Evolutionary conservation across 495 filamentous ascomycete genomes (phyloP).

Genomic region (Oidiodendron maius): DNA sequence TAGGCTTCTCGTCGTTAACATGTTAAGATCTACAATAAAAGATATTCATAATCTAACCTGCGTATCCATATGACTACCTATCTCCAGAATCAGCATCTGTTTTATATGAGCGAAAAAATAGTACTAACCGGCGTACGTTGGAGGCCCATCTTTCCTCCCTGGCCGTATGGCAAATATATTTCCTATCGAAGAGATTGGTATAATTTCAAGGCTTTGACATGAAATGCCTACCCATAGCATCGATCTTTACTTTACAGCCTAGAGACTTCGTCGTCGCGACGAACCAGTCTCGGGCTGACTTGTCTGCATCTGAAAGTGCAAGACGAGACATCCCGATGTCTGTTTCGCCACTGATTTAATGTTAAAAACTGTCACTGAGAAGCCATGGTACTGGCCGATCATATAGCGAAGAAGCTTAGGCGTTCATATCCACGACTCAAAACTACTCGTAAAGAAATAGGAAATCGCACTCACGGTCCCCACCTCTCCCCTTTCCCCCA

Average conservation of each 20-base stretch:
- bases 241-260: constrained; percentile 55
- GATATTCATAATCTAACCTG: constrained; percentile 5
- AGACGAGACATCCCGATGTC: constrained; percentile 65
- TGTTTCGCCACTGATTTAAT: constrained; percentile 37
- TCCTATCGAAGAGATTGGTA: no score
- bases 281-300: constrained; percentile 70
- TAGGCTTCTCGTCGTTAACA: constrained; percentile 46
- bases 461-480: constrained; percentile 47
- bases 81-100: background rate
- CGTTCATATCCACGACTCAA: constrained; percentile 5
- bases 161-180: constrained; percentile 72
- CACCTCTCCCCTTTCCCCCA: constrained; percentile 60
- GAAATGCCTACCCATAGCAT: constrained; percentile 44
- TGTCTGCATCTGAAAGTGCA: constrained; percentile 64
- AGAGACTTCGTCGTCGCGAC: constrained; percentile 55
- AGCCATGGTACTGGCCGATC: no score
- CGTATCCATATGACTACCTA: constrained; percentile 70
- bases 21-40: background rate
- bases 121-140: constrained; percentile 48
- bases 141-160: constrained; percentile 46
- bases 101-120: background rate
- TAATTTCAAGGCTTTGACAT: background rate
- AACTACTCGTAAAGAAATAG: background rate
- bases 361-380: background rate
- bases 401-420: background rate